phyloP scores from a whole-genome alignment of 2,329 filamentous ascomycete species.

The Xylaria hypoxylon region DNA sequence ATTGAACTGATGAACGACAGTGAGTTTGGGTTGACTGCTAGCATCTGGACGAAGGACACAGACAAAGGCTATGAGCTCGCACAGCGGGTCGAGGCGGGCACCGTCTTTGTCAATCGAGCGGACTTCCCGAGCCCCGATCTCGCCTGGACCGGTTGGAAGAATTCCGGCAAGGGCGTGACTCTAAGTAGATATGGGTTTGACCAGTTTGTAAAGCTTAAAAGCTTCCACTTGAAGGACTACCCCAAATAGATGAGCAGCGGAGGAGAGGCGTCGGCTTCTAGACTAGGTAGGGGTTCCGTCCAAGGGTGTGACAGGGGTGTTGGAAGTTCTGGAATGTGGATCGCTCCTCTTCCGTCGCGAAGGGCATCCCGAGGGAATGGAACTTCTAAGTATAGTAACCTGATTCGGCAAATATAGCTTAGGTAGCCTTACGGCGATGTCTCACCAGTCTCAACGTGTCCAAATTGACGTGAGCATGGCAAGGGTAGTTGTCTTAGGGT shows the following conservation, averaged over 20 bases:
- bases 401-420: slow-evolving; percentile 30
- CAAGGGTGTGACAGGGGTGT: slow-evolving; percentile 14
- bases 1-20: slow-evolving; percentile 92
- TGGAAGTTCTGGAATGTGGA: slow-evolving; percentile 27
- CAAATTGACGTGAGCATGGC: slow-evolving; percentile 38
- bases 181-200: slow-evolving; percentile 92
- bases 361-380: slow-evolving; percentile 36
- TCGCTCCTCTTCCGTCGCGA: slow-evolving; percentile 13
- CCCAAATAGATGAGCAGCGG: slow-evolving; percentile 60
- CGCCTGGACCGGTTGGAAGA: slow-evolving; percentile 98
- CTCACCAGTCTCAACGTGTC: slow-evolving; percentile 24
- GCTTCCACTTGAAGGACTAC: slow-evolving; percentile 90
- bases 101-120: slow-evolving; percentile 94
- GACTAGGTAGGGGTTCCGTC: background rate
- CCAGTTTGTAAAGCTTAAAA: slow-evolving; percentile 96
- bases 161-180: slow-evolving; percentile 92
- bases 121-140: slow-evolving; percentile 93
- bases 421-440: slow-evolving; percentile 28
- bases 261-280: slow-evolving; percentile 8
- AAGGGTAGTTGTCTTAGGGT: slow-evolving; percentile 41
- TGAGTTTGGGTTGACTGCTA: slow-evolving; percentile 94
- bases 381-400: slow-evolving; percentile 24
- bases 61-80: slow-evolving; percentile 79
- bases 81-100: slow-evolving; percentile 88
- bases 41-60: slow-evolving; percentile 94